Evolutionary conservation across 148 eudicot species (phyloP).

Genomic region (Rheum nobile): DNA sequence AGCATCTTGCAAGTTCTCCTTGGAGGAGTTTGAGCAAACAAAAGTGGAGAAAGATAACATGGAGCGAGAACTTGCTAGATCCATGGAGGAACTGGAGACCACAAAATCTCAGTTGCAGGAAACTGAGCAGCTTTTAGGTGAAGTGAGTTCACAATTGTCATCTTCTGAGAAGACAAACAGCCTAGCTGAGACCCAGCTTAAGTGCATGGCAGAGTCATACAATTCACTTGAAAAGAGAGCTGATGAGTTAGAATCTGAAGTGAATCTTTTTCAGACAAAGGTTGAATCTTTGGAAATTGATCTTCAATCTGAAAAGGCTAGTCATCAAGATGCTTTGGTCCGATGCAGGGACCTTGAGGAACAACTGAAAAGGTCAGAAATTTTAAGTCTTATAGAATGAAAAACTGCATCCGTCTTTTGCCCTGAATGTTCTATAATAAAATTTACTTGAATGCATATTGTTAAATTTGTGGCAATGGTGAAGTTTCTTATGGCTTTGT

Average conservation of each 20-base stretch:
- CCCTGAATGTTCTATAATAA: background rate
- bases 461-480: background rate
- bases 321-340: constrained; percentile 50
- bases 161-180: constrained; percentile 63
- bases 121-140: constrained; percentile 53
- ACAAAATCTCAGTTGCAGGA: constrained; percentile 50
- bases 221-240: constrained; percentile 72
- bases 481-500: background rate
- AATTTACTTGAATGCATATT: background rate
- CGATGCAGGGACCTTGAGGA: constrained; percentile 72
- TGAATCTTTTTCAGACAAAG: constrained; percentile 40
- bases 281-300: constrained; percentile 46
- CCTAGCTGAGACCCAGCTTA: constrained; percentile 90
- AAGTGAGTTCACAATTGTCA: constrained; percentile 56
- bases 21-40: constrained; percentile 63
- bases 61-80: constrained; percentile 44
- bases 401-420: background rate
- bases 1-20: constrained; percentile 41
- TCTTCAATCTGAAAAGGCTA: constrained; percentile 53
- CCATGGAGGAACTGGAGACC: constrained; percentile 49
- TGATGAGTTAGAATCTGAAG: constrained; percentile 58
- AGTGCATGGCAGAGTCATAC: constrained; percentile 95
- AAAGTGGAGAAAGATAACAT: constrained; percentile 56
- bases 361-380: constrained; percentile 70
- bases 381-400: background rate